Conservation (phyloP, 2,329 filamentous ascomycete species). For the Tolypocladium nubicola region DNA sequence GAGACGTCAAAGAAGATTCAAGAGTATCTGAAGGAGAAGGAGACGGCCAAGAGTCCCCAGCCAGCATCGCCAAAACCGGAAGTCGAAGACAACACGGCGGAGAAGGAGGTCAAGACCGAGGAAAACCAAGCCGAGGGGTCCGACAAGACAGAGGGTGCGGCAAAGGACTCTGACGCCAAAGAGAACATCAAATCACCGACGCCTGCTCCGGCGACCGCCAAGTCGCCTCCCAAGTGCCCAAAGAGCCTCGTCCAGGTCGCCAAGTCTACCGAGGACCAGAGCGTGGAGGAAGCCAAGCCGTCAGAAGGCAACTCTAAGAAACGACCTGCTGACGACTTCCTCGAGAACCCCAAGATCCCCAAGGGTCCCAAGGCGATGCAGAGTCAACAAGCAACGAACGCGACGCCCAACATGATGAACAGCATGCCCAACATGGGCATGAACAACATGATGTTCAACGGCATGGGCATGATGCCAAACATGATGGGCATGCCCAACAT, state of each 20-base stretch:
- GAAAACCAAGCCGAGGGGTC: conserved; percentile 7
- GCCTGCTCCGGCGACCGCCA: conserved; percentile 10
- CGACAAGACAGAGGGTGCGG: neutral
- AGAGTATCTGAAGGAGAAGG: conserved; percentile 54
- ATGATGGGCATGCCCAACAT: conserved; percentile 28
- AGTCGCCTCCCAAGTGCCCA: conserved; percentile 18
- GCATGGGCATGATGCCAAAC: conserved; percentile 25
- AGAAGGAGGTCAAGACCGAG: conserved; percentile 21
- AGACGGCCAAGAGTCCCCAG: conserved; percentile 32
- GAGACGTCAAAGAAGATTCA: conserved; percentile 71
- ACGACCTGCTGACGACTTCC: conserved; percentile 64
- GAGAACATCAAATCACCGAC: conserved; percentile 25
- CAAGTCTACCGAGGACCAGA: conserved; percentile 28
- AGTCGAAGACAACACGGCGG: conserved; percentile 31
- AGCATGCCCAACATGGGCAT: conserved; percentile 27
- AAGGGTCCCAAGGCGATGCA: conserved; percentile 58
- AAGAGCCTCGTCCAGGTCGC: conserved; percentile 12
- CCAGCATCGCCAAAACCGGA: conserved; percentile 22
- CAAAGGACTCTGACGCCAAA: conserved; percentile 10
- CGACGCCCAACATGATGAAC: conserved; percentile 35
- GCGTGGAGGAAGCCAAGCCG: conserved; percentile 15
- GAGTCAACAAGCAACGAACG: conserved; percentile 37
- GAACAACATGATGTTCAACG: conserved; percentile 26
- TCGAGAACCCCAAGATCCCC: conserved; percentile 53
- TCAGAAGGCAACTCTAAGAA: conserved; percentile 52